Conservation (phyloP, 371 early-diverging fungal species). For the Mortierella sp. region DNA sequence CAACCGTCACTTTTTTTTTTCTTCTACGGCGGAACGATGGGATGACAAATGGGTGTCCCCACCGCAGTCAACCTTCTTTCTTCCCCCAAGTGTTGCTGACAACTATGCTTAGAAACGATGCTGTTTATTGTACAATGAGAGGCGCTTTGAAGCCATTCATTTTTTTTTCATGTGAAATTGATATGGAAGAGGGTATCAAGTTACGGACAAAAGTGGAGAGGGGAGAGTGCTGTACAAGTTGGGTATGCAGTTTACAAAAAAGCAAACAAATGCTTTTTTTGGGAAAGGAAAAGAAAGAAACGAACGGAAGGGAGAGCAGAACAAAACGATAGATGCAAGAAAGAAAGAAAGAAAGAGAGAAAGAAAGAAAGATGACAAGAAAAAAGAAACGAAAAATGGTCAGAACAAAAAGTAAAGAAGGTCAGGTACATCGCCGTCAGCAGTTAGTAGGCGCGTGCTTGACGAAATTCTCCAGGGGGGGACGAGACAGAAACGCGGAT, state of each 20-base stretch:
- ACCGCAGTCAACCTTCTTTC: constrained; percentile 13
- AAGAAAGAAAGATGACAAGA: neutral
- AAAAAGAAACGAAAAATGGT: neutral
- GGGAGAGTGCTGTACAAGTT: neutral
- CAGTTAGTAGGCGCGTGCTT: constrained; percentile 11
- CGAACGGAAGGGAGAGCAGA: neutral
- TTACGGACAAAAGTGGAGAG: neutral
- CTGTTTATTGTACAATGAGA: constrained; percentile 6
- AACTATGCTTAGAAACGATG: neutral
- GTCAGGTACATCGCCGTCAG: too few relatives aligned
- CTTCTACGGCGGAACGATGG: neutral
- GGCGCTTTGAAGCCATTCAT: constrained; percentile 8
- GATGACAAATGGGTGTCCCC: neutral
- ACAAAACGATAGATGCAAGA: neutral
- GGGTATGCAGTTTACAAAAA: constrained; percentile 10
- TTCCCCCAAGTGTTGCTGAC: neutral
- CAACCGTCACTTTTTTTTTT: constrained; percentile 12
- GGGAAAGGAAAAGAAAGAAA: neutral
- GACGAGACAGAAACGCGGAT: constrained; percentile 42
- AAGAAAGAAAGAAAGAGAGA: neutral
- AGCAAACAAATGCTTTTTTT: neutral
- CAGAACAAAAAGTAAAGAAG: neutral
- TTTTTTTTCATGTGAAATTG: neutral
- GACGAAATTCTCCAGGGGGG: constrained; percentile 13
- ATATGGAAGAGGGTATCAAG: too few relatives aligned